These are phyloP conservation scores for Myotisia sp. DNA, from an alignment of 2,329 filamentous ascomycete species.

Conservation along the genomic window DNA sequence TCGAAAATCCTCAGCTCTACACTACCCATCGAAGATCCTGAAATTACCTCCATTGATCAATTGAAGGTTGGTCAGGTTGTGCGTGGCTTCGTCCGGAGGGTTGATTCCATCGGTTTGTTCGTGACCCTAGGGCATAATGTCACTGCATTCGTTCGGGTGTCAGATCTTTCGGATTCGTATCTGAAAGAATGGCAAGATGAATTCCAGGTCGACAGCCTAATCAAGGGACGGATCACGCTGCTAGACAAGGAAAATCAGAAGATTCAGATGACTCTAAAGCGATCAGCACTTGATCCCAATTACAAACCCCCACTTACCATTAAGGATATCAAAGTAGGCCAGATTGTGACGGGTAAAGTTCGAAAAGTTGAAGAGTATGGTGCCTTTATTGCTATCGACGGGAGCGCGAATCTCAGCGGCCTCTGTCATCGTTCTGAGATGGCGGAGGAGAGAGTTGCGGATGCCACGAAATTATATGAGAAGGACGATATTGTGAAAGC, in stretches of 20 bases:
- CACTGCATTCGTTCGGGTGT: constrained; percentile 68
- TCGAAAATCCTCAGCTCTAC: constrained; percentile 83
- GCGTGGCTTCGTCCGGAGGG: constrained; percentile 82
- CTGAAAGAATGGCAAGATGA: constrained; percentile 90
- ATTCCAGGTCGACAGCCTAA: constrained; percentile 78
- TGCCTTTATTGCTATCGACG: constrained; percentile 81
- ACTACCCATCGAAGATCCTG: constrained; percentile 62
- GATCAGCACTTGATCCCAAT: constrained; percentile 65
- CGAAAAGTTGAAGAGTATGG: constrained; percentile 91
- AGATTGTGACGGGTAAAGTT: constrained; percentile 76
- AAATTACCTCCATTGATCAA: constrained; percentile 57
- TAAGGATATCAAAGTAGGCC: constrained; percentile 61
- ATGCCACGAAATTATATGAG: constrained; percentile 79
- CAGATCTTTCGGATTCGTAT: constrained; percentile 78
- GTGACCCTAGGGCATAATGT: constrained; percentile 68
- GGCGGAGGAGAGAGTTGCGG: constrained; percentile 65
- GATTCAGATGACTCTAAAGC: constrained; percentile 74
- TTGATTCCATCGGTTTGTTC: constrained; percentile 80
- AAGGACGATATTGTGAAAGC: constrained; percentile 92
- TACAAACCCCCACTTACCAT: constrained; percentile 62
- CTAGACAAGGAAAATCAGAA: constrained; percentile 56
- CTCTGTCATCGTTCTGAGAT: constrained; percentile 87
- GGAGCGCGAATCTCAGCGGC: constrained; percentile 76
- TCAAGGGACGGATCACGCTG: constrained; percentile 68
- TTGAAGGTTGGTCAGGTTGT: constrained; percentile 64